Conservation (phyloP, 2,329 filamentous ascomycete genomes). For the Bipolaris oryzae region DNA sequence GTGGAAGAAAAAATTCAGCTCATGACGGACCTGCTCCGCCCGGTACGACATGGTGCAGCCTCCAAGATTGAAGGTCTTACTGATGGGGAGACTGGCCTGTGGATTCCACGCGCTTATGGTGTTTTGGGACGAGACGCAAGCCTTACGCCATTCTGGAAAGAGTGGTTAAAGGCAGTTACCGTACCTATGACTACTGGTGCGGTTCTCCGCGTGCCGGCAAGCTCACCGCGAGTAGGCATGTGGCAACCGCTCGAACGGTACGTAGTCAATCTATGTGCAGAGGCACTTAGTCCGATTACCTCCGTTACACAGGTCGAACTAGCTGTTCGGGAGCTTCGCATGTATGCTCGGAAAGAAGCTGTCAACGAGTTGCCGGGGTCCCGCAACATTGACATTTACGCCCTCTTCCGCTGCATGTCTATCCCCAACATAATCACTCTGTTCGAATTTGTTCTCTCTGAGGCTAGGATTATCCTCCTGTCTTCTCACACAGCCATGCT, state of each 20-base stretch:
- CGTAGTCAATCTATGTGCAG: conserved; percentile 94
- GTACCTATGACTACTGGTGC: conserved; percentile 93
- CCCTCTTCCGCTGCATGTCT: conserved; percentile 86
- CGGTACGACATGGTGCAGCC: conserved; percentile 89
- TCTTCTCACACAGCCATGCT: conserved; percentile 97
- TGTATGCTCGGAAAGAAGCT: conserved; percentile 93
- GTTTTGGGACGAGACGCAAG: conserved; percentile 84
- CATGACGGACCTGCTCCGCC: conserved; percentile 94
- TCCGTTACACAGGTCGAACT: conserved; percentile 97
- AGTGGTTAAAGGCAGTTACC: conserved; percentile 93
- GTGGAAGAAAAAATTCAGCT: conserved; percentile 97
- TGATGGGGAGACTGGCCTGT: conserved; percentile 92
- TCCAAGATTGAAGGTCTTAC: conserved; percentile 97
- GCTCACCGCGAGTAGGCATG: conserved; percentile 86
- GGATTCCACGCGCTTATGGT: conserved; percentile 93
- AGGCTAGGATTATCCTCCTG: conserved; percentile 93
- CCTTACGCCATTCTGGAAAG: conserved; percentile 94
- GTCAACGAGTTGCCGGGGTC: conserved; percentile 91
- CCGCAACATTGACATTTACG: conserved; percentile 89
- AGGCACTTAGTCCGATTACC: conserved; percentile 87
- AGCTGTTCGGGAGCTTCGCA: conserved; percentile 81
- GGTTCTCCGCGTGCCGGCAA: conserved; percentile 80
- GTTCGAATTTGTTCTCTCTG: conserved; percentile 90
- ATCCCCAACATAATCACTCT: conserved; percentile 91
- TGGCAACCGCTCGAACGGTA: conserved; percentile 98